Percentiles rank a stretch among this genome's conserved stretches.
Conservation (phyloP, 2,329 filamentous ascomycete species). For the Lomentospora prolificans region DNA sequence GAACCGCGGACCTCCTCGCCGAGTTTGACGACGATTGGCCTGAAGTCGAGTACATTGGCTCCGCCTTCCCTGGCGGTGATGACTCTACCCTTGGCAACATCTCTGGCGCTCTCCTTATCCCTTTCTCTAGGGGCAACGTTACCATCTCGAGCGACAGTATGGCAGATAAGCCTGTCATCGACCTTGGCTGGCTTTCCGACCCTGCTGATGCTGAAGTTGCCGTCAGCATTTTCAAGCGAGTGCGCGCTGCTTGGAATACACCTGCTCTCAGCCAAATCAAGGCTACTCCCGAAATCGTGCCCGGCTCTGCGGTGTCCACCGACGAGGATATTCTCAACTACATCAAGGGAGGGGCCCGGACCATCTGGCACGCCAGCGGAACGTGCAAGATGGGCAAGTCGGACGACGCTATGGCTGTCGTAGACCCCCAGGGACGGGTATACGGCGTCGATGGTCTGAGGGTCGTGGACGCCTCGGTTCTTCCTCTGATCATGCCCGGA, state of each 20-base stretch:
- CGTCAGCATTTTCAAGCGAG: conserved; percentile 30
- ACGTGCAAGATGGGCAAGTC: conserved; percentile 44
- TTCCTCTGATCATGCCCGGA: conserved; percentile 15
- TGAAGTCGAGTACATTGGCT: conserved; percentile 13
- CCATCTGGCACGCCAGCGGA: conserved; percentile 42
- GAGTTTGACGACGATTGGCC: conserved; percentile 14
- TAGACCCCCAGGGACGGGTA: conserved; percentile 47
- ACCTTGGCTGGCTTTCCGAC: conserved; percentile 33
- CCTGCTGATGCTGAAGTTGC: conserved; percentile 31
- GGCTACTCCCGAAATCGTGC: conserved; percentile 28
- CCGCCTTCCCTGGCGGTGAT: conserved; percentile 12
- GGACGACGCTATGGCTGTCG: conserved; percentile 39
- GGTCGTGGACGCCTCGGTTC: conserved; percentile 24
- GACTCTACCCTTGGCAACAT: not conserved
- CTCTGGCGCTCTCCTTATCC: conserved; percentile 16
- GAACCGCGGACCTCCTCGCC: conserved; percentile 11
- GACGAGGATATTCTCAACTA: conserved; percentile 16
- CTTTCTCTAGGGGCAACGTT: conserved; percentile 30
- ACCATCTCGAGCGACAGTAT: conserved; percentile 24
- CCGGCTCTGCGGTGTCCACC: conserved; percentile 22
- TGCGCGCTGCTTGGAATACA: conserved; percentile 25
- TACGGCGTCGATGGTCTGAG: conserved; percentile 26
- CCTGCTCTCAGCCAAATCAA: conserved; percentile 18
- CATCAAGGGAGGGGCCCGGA: conserved; percentile 30
- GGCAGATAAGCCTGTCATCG: conserved; percentile 27